phyloP scores from a whole-genome alignment of 2,329 filamentous ascomycete species.

The Gnomoniopsis sp. region DNA sequence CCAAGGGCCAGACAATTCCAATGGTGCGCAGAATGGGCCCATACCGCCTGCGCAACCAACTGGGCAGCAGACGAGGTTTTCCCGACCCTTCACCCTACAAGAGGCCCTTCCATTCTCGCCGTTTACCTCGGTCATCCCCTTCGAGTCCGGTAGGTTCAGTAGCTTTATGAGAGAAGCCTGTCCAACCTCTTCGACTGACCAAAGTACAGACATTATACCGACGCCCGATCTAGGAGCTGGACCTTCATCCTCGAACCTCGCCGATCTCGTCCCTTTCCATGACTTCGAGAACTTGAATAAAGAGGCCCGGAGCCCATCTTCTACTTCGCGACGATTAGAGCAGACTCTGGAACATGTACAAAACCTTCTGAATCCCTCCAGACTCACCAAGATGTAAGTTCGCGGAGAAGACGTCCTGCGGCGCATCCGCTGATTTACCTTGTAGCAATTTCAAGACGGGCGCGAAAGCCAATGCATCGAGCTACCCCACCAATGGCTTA shows the following conservation, averaged over 20 bases:
- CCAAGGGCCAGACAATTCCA: constrained; percentile 25
- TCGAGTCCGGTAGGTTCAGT: constrained; percentile 64
- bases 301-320: constrained; percentile 58
- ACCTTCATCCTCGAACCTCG: constrained; percentile 47
- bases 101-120: constrained; percentile 81
- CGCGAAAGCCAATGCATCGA: constrained; percentile 33
- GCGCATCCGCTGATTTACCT: constrained; percentile 27
- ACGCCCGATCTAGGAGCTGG: constrained; percentile 58
- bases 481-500: constrained; percentile 28
- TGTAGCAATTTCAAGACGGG: constrained; percentile 55
- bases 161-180: no score
- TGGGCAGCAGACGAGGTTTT: constrained; percentile 22
- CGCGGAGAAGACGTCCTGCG: background rate
- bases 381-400: constrained; percentile 65
- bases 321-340: constrained; percentile 63
- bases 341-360: constrained; percentile 72
- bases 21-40: constrained; percentile 28
- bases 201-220: constrained; percentile 61
- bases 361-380: constrained; percentile 68
- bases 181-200: background rate
- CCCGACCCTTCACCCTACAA: constrained; percentile 58
- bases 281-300: constrained; percentile 68
- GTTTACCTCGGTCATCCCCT: constrained; percentile 75
- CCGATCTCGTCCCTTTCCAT: constrained; percentile 47
- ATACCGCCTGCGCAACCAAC: constrained; percentile 14